These are phyloP conservation scores for Nemania abortiva DNA, from an alignment of 2,329 filamentous ascomycete species.

Conservation along the genomic window DNA sequence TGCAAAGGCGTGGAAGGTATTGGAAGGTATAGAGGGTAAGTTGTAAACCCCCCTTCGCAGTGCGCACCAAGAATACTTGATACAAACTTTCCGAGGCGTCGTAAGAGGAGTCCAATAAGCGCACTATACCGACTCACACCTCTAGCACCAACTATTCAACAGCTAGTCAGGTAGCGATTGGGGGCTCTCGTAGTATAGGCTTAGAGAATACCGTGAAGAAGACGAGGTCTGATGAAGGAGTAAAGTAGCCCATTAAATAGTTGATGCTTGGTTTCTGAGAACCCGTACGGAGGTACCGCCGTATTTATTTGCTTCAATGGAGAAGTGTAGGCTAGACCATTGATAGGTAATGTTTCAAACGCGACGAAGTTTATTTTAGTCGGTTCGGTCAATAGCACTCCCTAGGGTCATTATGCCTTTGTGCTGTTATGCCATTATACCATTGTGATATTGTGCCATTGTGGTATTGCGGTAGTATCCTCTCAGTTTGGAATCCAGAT, in stretches of 20 bases:
- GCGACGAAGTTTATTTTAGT: neutral
- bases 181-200: neutral
- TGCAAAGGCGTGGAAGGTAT: neutral
- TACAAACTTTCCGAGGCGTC: slow-evolving; percentile 9
- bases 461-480: slow-evolving; percentile 1
- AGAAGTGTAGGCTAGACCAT: slow-evolving; percentile 5
- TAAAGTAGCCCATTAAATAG: neutral
- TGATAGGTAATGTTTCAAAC: slow-evolving; percentile 10
- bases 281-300: neutral
- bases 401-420: neutral
- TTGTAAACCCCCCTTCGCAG: neutral
- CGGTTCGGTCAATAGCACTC: slow-evolving; percentile 1
- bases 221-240: slow-evolving; percentile 1
- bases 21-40: slow-evolving; percentile 20
- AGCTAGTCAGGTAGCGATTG: neutral
- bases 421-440: neutral
- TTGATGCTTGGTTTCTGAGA: neutral
- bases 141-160: neutral
- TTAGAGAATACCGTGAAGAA: neutral
- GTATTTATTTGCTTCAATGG: slow-evolving; percentile 7
- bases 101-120: neutral
- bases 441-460: neutral
- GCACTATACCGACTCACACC: neutral
- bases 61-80: slow-evolving; percentile 1
- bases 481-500: neutral